Base-by-base conservation (phyloP, 2,329 filamentous ascomycete genomes). In the Colletotrichum aenigma region DNA sequence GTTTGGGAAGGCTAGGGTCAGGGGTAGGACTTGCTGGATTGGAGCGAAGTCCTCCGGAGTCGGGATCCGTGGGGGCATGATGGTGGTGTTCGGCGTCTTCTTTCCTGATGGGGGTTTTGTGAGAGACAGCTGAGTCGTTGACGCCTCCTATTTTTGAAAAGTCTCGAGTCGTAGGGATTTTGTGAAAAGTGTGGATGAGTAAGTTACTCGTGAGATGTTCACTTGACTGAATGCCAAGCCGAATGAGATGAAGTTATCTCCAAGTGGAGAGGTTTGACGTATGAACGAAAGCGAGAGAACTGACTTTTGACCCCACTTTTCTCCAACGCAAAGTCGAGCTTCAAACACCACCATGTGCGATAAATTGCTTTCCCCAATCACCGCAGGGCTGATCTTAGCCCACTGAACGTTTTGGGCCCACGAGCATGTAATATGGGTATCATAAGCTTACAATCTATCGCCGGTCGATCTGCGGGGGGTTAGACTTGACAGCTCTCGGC, bases 41-140 rank as follows among this genome's bases (percentile, higher is more conserved):
- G 85, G 79, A 48, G 84, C 77, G 78, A 92, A 91, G 82, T 92
- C 90, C 18, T 84, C 84, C 10, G 84, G 81, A 26, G 87, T 87
- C 8, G 90, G 90, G 77, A 91, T 87, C 55, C 88, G 86, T 5
- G 88, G 86, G 34, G 88, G 84, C 85, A 86, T 89, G 36, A 64
- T 89, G 36, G 58, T 60, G 15, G 7, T 15, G 5, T 48, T 55
- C 38, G 38, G 56, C 12, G 34, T 12, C 18, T 15, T n/a, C 30
- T 70, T 34, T 55, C 26, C 62, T 24, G 32, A 15, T 24, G 21
- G n/a, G 38, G 10, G 24, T 66, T 32, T 10, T 52, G 28, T 62
- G 28, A 62, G 58, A 30, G 26, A 13, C 58, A 2, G 28, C 26
- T 32, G 28, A 30, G 26, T 32, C 58, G 58, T 62, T n/a, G 58